Evolutionary conservation across 257 asterid genomes (phyloP).

Genomic region (Cinchona pubescens): DNA sequence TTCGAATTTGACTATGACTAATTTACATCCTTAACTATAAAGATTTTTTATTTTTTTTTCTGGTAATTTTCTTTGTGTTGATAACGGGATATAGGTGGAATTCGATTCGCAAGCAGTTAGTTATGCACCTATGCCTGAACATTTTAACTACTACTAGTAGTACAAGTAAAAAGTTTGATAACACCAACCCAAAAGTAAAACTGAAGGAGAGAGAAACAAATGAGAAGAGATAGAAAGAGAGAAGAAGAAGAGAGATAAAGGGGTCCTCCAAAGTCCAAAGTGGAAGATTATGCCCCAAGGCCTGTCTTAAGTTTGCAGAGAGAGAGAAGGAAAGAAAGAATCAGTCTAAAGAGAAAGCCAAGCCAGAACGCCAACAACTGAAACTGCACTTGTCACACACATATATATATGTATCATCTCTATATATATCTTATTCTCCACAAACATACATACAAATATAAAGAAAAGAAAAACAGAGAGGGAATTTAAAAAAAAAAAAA

Average conservation of each 20-base stretch:
- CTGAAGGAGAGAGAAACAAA: conserved; percentile 2
- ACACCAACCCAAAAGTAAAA: conserved; percentile 6
- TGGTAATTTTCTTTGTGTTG: neutral
- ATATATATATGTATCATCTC: conserved; percentile 25
- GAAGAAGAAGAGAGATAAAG: conserved; percentile 11
- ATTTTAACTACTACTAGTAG: conserved; percentile 3
- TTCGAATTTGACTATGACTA: too few species aligned
- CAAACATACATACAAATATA: conserved; percentile 8
- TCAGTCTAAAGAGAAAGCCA: conserved; percentile 28
- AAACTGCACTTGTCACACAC: conserved; percentile 29
- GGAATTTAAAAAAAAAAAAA: too few species aligned
- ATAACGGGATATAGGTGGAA: neutral
- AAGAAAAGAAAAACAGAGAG: conserved; percentile 8
- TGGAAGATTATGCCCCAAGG: conserved; percentile 55
- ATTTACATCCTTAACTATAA: too few species aligned
- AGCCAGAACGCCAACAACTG: conserved; percentile 41
- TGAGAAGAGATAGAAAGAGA: conserved; percentile 12
- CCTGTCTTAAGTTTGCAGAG: conserved; percentile 68
- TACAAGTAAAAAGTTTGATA: neutral
- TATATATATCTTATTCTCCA: neutral
- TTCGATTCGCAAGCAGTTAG: neutral
- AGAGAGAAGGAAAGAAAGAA: conserved; percentile 10
- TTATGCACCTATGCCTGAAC: neutral
- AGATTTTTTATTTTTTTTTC: neutral
- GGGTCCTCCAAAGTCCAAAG: conserved; percentile 38